phyloP scores from a whole-genome alignment of 2,329 filamentous ascomycete genomes.

The Sphaerostilbella broomeana region DNA sequence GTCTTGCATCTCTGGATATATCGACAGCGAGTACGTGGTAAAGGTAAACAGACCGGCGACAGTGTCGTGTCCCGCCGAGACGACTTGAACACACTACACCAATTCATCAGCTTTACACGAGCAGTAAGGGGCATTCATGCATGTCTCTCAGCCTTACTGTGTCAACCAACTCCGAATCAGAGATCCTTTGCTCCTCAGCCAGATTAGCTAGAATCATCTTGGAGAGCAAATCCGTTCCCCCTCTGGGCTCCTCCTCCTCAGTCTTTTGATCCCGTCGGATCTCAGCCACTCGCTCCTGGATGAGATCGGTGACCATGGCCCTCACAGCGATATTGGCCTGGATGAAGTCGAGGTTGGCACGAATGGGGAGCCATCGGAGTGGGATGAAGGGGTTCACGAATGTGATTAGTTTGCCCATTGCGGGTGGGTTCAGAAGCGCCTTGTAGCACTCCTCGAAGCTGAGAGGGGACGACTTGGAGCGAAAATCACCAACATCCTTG shows the following conservation, averaged over 20 bases:
- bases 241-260: not conserved
- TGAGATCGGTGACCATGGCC: slow-evolving; percentile 6
- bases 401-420: slow-evolving; percentile 7
- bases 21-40: slow-evolving; percentile 35
- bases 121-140: not conserved
- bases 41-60: slow-evolving; percentile 38
- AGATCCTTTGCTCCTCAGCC: not conserved
- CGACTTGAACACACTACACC: slow-evolving; percentile 2
- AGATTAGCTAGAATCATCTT: slow-evolving; percentile 8
- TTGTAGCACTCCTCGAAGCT: slow-evolving; percentile 11
- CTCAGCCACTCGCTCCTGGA: slow-evolving; percentile 5
- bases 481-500: slow-evolving; percentile 6
- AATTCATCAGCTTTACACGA: not conserved
- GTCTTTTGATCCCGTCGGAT: not conserved
- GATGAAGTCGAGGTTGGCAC: slow-evolving; percentile 6
- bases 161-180: slow-evolving; percentile 4
- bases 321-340: slow-evolving; percentile 3
- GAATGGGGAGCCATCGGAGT: slow-evolving; percentile 11
- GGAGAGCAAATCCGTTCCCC: slow-evolving; percentile 8
- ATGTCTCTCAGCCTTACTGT: not conserved
- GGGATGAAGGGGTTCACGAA: slow-evolving; percentile 8
- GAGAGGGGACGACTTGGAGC: slow-evolving; percentile 2
- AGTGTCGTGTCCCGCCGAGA: slow-evolving; percentile 35
- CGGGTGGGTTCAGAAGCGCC: slow-evolving; percentile 2
- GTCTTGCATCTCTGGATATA: slow-evolving; percentile 32